Evolutionary conservation across 345 rosid species (phyloP).

Genomic region (Kandelia obovata): DNA sequence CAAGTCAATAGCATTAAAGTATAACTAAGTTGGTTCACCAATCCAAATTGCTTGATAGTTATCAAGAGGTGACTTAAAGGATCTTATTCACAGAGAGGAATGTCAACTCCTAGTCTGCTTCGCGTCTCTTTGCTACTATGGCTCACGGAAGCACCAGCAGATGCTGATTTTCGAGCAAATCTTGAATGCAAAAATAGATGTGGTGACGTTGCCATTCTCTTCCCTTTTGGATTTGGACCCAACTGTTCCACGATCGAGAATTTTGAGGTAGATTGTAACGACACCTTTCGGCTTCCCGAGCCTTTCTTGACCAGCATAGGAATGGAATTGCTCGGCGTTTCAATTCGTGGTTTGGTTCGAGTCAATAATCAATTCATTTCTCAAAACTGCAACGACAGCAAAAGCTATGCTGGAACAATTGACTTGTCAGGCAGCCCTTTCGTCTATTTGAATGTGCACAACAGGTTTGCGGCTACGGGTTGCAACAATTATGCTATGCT

Average conservation of each 20-base stretch:
- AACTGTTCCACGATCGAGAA: background rate
- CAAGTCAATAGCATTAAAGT: too few species aligned
- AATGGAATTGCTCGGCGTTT: conserved; percentile 2
- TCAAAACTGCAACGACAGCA: background rate
- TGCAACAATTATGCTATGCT: conserved; percentile 12
- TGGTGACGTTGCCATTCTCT: background rate
- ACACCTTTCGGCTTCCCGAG: background rate
- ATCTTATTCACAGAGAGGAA: background rate
- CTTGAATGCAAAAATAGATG: background rate
- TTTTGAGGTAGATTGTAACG: background rate
- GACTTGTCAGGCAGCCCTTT: background rate
- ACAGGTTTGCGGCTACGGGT: conserved; percentile 3
- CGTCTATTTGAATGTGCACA: background rate
- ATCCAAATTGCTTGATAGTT: too few species aligned
- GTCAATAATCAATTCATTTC: background rate
- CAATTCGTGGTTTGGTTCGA: background rate
- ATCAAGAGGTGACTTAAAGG: too few species aligned
- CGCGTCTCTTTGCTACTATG: background rate
- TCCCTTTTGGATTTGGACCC: background rate
- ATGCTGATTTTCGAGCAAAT: background rate
- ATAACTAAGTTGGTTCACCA: too few species aligned
- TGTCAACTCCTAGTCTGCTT: background rate
- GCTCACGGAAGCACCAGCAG: background rate
- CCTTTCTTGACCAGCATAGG: conserved; percentile 8
- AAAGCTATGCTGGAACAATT: too few species aligned